A percentile compares a stretch with the other conserved stretches of the same genome.
phyloP scores from a whole-genome alignment of 2,329 filamentous ascomycete species.

The Ceratocystis albifundus region DNA sequence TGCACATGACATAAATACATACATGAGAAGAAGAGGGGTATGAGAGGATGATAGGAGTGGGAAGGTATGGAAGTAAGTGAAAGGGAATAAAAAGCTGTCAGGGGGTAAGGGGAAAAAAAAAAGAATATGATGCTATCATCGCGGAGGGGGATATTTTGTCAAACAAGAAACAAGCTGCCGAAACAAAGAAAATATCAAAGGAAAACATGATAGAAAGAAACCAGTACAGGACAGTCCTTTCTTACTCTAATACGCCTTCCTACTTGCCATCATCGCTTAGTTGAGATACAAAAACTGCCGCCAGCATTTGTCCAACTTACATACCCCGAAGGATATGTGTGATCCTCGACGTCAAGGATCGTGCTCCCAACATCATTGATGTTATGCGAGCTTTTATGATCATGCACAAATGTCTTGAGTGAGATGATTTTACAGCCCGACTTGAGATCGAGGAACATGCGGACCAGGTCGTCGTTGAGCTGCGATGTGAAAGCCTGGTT shows the following conservation, averaged over 20 bases:
- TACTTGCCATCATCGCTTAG: conserved; percentile 45
- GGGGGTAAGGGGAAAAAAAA: background rate
- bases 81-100: background rate
- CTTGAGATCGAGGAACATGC: conserved; percentile 89
- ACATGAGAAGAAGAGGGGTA: background rate
- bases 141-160: background rate
- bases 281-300: conserved; percentile 81
- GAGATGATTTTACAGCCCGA: conserved; percentile 82
- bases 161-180: background rate
- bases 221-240: too few relatives aligned
- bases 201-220: background rate
- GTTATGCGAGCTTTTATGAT: conserved; percentile 66
- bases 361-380: conserved; percentile 69
- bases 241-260: too few relatives aligned
- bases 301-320: conserved; percentile 87
- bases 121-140: background rate
- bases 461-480: conserved; percentile 72
- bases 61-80: background rate
- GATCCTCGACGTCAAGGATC: conserved; percentile 62
- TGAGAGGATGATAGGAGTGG: background rate
- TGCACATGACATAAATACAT: conserved; percentile 14
- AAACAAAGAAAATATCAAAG: background rate
- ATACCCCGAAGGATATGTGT: conserved; percentile 52
- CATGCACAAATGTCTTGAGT: conserved; percentile 79
- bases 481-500: conserved; percentile 90